Evolutionary conservation across 495 filamentous ascomycete species (phyloP).

Genomic region (Chaetomium tenue): DNA sequence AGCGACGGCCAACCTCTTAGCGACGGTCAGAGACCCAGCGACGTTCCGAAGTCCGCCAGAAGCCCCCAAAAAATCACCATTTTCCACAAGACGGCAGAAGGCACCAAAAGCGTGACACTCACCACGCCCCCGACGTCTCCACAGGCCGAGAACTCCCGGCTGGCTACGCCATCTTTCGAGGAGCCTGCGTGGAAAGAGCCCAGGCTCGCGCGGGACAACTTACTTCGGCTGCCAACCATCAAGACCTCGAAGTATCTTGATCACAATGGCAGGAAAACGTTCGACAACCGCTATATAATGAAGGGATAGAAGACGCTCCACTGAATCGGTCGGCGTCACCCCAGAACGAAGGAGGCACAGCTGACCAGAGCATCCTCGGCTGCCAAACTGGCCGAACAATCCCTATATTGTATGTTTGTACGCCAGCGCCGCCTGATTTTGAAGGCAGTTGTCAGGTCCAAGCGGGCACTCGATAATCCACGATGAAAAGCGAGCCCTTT

Average conservation of each 20-base stretch:
- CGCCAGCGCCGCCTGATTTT: background rate
- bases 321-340: conserved; percentile 22
- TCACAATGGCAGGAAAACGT: conserved; percentile 13
- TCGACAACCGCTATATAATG: conserved; percentile 25
- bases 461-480: background rate
- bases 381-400: too few species aligned
- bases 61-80: too few species aligned
- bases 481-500: background rate
- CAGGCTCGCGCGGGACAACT: conserved; percentile 20
- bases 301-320: background rate
- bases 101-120: too few species aligned
- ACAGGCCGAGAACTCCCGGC: too few species aligned
- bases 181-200: conserved; percentile 14
- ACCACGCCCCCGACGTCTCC: too few species aligned
- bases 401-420: background rate
- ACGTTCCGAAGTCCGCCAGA: too few species aligned
- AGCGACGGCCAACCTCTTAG: background rate
- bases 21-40: too few species aligned
- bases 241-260: conserved; percentile 18
- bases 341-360: conserved; percentile 27
- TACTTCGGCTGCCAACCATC: conserved; percentile 23
- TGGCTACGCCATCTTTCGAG: background rate
- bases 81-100: background rate
- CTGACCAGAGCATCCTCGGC: background rate
- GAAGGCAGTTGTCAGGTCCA: background rate